Evolutionary conservation across 1,139 yeast species (phyloP).

Genomic region (Waltiozyma sp.): DNA sequence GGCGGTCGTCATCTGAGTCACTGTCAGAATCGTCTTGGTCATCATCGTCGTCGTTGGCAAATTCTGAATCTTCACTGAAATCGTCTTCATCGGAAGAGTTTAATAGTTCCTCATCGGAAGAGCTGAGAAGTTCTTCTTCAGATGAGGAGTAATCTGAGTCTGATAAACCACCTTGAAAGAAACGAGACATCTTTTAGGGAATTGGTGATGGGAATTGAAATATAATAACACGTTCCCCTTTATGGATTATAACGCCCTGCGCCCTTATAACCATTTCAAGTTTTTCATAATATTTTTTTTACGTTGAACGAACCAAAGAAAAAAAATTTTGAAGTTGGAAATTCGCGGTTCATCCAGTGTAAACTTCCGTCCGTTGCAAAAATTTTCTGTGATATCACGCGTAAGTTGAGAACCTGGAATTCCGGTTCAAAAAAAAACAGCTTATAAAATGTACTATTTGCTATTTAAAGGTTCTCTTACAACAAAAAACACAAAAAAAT

Average conservation of each 20-base stretch:
- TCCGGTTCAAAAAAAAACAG: background rate
- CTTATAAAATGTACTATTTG: too few species aligned
- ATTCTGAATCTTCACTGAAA: conserved; percentile 20
- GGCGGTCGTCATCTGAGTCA: conserved; percentile 34
- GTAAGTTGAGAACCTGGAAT: background rate
- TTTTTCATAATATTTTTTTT: background rate
- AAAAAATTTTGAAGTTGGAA: background rate
- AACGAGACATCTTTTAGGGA: conserved; percentile 42
- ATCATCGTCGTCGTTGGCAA: conserved; percentile 25
- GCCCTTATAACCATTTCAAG: background rate
- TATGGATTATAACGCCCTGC: background rate
- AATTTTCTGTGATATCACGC: background rate
- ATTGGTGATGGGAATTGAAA: background rate
- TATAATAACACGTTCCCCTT: background rate
- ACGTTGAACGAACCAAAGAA: background rate
- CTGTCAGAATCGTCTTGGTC: conserved; percentile 22
- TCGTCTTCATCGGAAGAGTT: conserved; percentile 30
- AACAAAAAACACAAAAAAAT: too few species aligned
- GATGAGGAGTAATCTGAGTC: conserved; percentile 50
- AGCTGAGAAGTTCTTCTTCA: conserved; percentile 61
- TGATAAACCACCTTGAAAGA: conserved; percentile 36
- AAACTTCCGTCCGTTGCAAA: background rate
- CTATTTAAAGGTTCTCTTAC: too few species aligned
- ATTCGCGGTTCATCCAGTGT: background rate
- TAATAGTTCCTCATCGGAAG: conserved; percentile 53